phyloP scores from a whole-genome alignment of 805 yeast species.

The Pichia deserticola region DNA sequence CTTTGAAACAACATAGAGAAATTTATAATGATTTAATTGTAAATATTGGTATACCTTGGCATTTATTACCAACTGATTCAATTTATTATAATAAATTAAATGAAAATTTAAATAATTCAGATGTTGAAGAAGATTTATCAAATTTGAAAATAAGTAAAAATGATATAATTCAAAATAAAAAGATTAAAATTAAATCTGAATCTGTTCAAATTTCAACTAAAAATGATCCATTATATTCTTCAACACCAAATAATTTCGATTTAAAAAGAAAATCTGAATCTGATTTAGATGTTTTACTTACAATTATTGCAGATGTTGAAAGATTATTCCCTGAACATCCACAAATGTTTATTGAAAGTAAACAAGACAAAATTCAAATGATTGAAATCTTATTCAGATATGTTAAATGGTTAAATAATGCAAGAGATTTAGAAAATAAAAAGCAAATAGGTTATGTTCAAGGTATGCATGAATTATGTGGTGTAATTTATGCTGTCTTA shows the following conservation, averaged over 20 bases:
- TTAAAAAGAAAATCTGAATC: constrained; percentile 9
- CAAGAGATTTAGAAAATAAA: not conserved
- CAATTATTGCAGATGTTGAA: constrained; percentile 44
- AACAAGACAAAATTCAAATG: constrained; percentile 23
- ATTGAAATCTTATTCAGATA: constrained; percentile 40
- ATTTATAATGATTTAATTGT: constrained; percentile 14
- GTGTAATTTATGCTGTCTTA: constrained; percentile 37
- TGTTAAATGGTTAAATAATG: constrained; percentile 36
- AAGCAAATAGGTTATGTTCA: constrained; percentile 32
- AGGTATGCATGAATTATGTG: constrained; percentile 49
- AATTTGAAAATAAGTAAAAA: not conserved
- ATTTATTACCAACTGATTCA: constrained; percentile 21
- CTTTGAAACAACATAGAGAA: constrained; percentile 15
- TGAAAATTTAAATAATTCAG: constrained; percentile 9
- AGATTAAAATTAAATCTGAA: constrained; percentile 7
- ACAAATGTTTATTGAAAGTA: constrained; percentile 22
- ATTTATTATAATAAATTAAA: constrained; percentile 13
- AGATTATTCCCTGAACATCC: constrained; percentile 41
- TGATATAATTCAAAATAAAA: not conserved
- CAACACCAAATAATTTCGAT: not conserved
- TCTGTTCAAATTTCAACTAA: not conserved
- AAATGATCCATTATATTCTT: constrained; percentile 9
- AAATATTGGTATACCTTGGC: constrained; percentile 30
- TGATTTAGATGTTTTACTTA: constrained; percentile 35
- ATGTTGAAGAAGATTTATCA: constrained; percentile 5